Evolutionary conservation across 2,329 filamentous ascomycete genomes (phyloP).

Genomic region (Volutella citrinella): DNA sequence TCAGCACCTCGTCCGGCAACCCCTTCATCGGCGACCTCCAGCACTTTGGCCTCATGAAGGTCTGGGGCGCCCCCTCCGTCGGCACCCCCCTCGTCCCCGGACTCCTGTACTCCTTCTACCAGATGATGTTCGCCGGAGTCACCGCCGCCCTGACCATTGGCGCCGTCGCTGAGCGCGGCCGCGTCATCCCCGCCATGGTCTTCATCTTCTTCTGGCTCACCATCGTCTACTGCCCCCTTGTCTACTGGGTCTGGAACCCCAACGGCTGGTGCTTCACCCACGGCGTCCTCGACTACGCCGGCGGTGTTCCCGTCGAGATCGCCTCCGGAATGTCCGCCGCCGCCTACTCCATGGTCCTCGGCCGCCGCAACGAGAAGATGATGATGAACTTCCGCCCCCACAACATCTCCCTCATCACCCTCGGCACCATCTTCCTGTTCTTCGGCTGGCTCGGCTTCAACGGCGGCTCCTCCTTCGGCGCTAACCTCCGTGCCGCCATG

Average conservation of each 20-base stretch:
- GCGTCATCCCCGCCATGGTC: constrained; percentile 88
- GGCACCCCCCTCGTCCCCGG: constrained; percentile 87
- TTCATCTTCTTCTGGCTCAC: constrained; percentile 97
- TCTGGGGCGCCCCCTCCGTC: constrained; percentile 78
- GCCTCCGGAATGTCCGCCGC: constrained; percentile 88
- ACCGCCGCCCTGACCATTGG: constrained; percentile 90
- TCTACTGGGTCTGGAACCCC: constrained; percentile 94
- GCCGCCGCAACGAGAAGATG: constrained; percentile 97
- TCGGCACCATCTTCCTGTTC: constrained; percentile 94
- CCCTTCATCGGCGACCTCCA: constrained; percentile 88
- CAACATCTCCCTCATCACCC: constrained; percentile 95
- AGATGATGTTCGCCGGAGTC: constrained; percentile 97
- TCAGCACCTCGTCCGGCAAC: constrained; percentile 77
- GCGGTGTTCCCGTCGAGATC: constrained; percentile 96
- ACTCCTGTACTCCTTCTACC: constrained; percentile 91
- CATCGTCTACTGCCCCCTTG: constrained; percentile 92
- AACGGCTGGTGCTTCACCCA: constrained; percentile 92
- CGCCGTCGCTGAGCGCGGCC: constrained; percentile 89
- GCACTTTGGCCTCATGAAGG: constrained; percentile 85
- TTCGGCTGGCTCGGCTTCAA: constrained; percentile 99
- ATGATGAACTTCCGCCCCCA: constrained; percentile 99
- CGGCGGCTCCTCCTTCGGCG: constrained; percentile 89
- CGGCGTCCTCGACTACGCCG: constrained; percentile 93
- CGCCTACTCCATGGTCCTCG: constrained; percentile 93
- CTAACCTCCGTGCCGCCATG: constrained; percentile 90